These are phyloP conservation scores for Borealophlyctis nickersoniae DNA, from an alignment of 192 early-diverging fungal species.

Conservation along the genomic window DNA sequence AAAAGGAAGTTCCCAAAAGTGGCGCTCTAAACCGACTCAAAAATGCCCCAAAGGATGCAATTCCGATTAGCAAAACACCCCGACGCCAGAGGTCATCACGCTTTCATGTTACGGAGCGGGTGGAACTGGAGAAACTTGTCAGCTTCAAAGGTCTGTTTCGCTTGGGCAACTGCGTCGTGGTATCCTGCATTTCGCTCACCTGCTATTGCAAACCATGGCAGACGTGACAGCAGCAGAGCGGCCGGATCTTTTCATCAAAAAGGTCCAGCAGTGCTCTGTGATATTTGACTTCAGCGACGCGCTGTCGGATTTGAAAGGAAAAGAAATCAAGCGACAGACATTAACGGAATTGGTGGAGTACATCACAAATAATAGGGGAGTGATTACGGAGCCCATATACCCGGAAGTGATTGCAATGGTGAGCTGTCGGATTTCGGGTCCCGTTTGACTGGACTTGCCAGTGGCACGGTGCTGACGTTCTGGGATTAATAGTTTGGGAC, in stretches of 20 bases:
- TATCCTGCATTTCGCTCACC: neutral
- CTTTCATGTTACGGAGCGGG: constrained; percentile 77
- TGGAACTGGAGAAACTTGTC: constrained; percentile 74
- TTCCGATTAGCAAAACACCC: constrained; percentile 76
- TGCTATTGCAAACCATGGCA: constrained; percentile 16
- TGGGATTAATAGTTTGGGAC: constrained; percentile 68
- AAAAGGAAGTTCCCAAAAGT: constrained; percentile 50
- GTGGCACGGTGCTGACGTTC: constrained; percentile 3
- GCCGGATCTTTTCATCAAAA: constrained; percentile 84
- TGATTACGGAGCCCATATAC: constrained; percentile 86
- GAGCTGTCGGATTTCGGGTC: constrained; percentile 16
- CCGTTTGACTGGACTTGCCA: neutral
- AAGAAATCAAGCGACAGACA: constrained; percentile 92
- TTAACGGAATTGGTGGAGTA: constrained; percentile 92
- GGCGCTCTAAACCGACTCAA: constrained; percentile 50
- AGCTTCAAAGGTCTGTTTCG: constrained; percentile 65
- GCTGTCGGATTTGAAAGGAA: constrained; percentile 82
- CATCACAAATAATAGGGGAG: constrained; percentile 82
- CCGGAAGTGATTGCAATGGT: constrained; percentile 95
- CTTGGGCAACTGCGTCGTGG: neutral
- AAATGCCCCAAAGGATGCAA: constrained; percentile 58
- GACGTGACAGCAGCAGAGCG: constrained; percentile 80
- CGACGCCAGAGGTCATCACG: constrained; percentile 81
- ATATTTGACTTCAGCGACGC: constrained; percentile 96
- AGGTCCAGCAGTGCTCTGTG: constrained; percentile 86